Conservation (phyloP, 805 yeast species). For the Schizosaccharomyces japonicus region DNA sequence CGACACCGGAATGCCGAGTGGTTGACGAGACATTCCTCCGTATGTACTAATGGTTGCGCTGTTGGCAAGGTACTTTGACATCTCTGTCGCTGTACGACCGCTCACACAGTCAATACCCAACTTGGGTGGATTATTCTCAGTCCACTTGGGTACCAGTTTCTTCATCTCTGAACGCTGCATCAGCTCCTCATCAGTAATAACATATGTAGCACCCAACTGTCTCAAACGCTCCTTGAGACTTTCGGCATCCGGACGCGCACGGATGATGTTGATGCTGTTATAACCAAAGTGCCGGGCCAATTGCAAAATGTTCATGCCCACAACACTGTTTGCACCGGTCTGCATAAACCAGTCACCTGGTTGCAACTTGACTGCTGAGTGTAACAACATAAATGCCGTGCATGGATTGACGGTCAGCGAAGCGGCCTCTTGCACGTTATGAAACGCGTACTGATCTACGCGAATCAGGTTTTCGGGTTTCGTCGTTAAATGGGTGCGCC, state of each 20-base stretch:
- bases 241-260: conserved; percentile 65
- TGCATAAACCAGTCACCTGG: conserved; percentile 77
- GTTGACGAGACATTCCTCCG: conserved; percentile 95
- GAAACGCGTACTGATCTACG: conserved; percentile 24
- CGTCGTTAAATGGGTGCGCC: conserved; percentile 61
- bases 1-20: conserved; percentile 75
- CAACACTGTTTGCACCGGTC: conserved; percentile 91
- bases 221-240: conserved; percentile 30
- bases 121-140: conserved; percentile 27
- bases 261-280: conserved; percentile 66
- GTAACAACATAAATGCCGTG: conserved; percentile 74
- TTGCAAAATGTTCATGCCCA: conserved; percentile 77
- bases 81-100: conserved; percentile 57
- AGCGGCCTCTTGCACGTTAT: conserved; percentile 32
- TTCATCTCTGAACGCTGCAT: conserved; percentile 39
- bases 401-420: conserved; percentile 80
- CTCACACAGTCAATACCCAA: conserved; percentile 85
- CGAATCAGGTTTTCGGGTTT: conserved; percentile 29
- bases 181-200: conserved; percentile 72
- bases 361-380: conserved; percentile 34
- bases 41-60: conserved; percentile 39
- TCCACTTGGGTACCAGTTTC: conserved; percentile 25
- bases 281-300: conserved; percentile 55
- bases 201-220: conserved; percentile 61
- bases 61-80: conserved; percentile 30